Evolutionary conservation across 2,329 filamentous ascomycete genomes (phyloP), one percentile per base, ranked within the genome.

Genomic region (Colletotrichum graminicola): DNA sequence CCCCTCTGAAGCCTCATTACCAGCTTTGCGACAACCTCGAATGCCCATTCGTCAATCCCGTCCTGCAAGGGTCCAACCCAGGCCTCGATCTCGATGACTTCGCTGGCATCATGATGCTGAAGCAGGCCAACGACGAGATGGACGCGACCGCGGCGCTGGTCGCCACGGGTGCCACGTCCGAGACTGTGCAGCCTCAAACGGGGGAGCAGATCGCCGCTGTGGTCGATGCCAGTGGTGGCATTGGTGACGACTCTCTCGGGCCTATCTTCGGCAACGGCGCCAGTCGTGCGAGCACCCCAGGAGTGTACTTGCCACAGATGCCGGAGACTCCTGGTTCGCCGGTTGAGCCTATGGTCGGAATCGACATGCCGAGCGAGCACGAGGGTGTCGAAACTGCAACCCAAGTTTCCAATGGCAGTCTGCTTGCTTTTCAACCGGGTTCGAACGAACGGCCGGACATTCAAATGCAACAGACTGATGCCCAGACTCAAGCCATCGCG

Each of bases 191-290:
- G 12, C 47, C 18, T 54, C 51, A 34, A 34, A 1, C 2, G 29
- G 3, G n/a, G 26, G 29, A 21, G 8, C 16, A 16, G 2, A 16
- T 10, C 34, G 10, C 11, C 12, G 51, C 21, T 8, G 14, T 4
- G 16, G 26, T 21, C n/a, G 29, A 3, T 18, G 29, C 8, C 51
- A 11, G 29, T 8, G 11, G 1, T 5, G 36, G 2, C 21, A 7
- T 2, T 1, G 2, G n/a, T 4, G 14, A 4, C 21, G 5, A 11
- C 2, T 32, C 4, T 11, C 21, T 11, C 0, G n/a, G 1, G 2
- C 11, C 54, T 10, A 7, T 7, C 29, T n/a, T 4, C 18, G 32
- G 32, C 12, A 10, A 36, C 26, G 34, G 1, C 6, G 5, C 29
- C 18, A 18, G 29, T 34, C 21, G n/a, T n/a, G 51, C 12, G 29